A percentile compares a stretch with the other conserved stretches of the same genome.
These are phyloP conservation scores for Colletotrichum brevisporum DNA, from an alignment of 2,329 filamentous ascomycete species.

Conservation along the genomic window DNA sequence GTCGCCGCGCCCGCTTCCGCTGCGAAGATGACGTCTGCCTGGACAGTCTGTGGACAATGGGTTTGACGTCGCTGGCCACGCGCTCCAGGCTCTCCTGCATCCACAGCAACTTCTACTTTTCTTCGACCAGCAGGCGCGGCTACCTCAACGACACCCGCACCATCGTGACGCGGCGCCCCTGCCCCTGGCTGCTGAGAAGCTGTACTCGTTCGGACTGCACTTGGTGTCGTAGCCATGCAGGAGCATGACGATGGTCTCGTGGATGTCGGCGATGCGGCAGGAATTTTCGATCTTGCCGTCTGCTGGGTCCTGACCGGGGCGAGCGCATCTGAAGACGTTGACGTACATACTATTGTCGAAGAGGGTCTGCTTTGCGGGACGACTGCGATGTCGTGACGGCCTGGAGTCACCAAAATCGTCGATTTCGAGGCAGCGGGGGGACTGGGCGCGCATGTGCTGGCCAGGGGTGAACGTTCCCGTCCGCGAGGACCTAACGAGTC, in stretches of 20 bases:
- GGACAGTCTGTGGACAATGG: slow-evolving; percentile 60
- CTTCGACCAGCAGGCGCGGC: slow-evolving; percentile 73
- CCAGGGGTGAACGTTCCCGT: slow-evolving; percentile 75
- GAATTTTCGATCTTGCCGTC: slow-evolving; percentile 68
- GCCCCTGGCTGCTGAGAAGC: slow-evolving; percentile 68
- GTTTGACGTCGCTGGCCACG: slow-evolving; percentile 56
- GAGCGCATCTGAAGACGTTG: slow-evolving; percentile 57
- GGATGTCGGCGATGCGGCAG: slow-evolving; percentile 70
- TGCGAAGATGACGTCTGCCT: slow-evolving; percentile 60
- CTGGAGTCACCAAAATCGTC: slow-evolving; percentile 62
- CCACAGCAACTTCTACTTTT: slow-evolving; percentile 70
- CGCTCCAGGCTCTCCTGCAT: slow-evolving; percentile 72
- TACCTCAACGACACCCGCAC: slow-evolving; percentile 76
- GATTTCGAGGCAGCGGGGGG: slow-evolving; percentile 57
- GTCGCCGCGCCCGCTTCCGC: slow-evolving; percentile 67
- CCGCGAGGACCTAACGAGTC: slow-evolving; percentile 76
- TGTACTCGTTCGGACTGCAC: slow-evolving; percentile 73
- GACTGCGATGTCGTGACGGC: slow-evolving; percentile 54
- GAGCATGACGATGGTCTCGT: slow-evolving; percentile 68
- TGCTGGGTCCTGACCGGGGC: slow-evolving; percentile 60
- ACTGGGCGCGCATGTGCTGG: slow-evolving; percentile 66
- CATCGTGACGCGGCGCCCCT: slow-evolving; percentile 78
- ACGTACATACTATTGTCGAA: slow-evolving; percentile 58
- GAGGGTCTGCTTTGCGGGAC: slow-evolving; percentile 58
- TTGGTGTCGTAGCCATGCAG: slow-evolving; percentile 71